Evolutionary conservation across 208 protist genomes (phyloP).

Genomic region (Crithidia brevicula): DNA sequence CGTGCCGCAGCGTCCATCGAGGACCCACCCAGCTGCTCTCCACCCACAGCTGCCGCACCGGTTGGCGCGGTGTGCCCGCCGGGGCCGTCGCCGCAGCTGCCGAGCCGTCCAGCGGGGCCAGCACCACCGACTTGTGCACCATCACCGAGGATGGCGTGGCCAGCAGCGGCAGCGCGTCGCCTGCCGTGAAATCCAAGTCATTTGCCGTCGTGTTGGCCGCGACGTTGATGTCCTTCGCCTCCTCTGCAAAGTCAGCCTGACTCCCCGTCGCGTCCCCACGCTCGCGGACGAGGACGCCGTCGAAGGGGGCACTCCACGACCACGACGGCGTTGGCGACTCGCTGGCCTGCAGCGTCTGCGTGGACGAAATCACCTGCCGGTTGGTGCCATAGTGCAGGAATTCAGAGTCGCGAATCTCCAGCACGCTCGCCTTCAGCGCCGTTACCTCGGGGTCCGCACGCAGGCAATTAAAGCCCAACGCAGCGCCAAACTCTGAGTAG

Average conservation of each 20-base stretch:
- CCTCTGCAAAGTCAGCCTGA: not conserved
- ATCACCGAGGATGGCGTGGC: constrained; percentile 31
- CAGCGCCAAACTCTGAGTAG: constrained; percentile 44
- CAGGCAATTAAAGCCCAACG: constrained; percentile 30
- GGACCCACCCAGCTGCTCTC: constrained; percentile 48
- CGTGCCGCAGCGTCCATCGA: constrained; percentile 26
- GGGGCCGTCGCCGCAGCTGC: constrained; percentile 5
- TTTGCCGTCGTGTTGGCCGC: not conserved
- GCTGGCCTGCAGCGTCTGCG: constrained; percentile 24
- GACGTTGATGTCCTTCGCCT: not conserved
- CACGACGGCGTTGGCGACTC: constrained; percentile 30
- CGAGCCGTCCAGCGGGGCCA: constrained; percentile 21
- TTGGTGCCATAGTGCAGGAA: constrained; percentile 58
- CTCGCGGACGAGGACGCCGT: constrained; percentile 24
- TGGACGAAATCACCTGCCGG: constrained; percentile 42
- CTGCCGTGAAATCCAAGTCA: constrained; percentile 18
- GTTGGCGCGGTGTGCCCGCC: not conserved
- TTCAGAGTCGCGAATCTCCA: constrained; percentile 34
- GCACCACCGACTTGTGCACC: constrained; percentile 31
- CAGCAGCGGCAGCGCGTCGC: constrained; percentile 37
- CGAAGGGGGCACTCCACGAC: constrained; percentile 29
- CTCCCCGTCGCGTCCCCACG: not conserved
- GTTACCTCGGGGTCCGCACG: constrained; percentile 7
- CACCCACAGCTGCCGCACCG: constrained; percentile 40
- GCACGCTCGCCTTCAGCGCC: constrained; percentile 35